Percentiles rank a stretch among this genome's conserved stretches.
Evolutionary conservation across 2,329 filamentous ascomycete genomes (phyloP).

Genomic region (Dichotomopilus funicola): DNA sequence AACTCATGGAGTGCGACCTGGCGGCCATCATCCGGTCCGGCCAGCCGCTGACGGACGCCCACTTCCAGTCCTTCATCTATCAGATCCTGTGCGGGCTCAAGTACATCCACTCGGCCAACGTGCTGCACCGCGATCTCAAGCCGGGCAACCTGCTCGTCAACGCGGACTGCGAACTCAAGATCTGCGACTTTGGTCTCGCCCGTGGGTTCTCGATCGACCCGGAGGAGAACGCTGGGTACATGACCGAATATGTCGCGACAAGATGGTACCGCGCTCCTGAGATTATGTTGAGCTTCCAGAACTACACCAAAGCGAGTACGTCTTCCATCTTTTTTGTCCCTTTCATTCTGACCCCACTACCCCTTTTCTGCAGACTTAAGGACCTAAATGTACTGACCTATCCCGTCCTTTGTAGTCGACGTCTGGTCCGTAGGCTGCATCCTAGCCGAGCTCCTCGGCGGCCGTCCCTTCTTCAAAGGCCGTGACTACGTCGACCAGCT

Average conservation of each 20-base stretch:
- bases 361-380: neutral
- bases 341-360: neutral
- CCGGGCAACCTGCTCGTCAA: constrained; percentile 96
- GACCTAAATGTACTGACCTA: neutral
- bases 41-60: constrained; percentile 92
- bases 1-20: constrained; percentile 98
- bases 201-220: constrained; percentile 96
- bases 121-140: constrained; percentile 93
- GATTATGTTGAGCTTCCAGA: constrained; percentile 99
- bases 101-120: constrained; percentile 98
- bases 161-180: constrained; percentile 98
- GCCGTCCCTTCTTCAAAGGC: constrained; percentile 97
- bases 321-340: neutral
- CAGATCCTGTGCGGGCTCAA: constrained; percentile 98
- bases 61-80: constrained; percentile 99
- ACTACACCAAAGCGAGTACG: constrained; percentile 99
- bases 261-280: constrained; percentile 93
- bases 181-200: constrained; percentile 95
- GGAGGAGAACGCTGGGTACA: constrained; percentile 97
- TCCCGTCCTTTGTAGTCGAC: constrained; percentile 61
- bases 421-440: constrained; percentile 99
- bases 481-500: constrained; percentile 98
- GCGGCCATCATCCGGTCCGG: constrained; percentile 97
- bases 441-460: constrained; percentile 88
- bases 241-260: constrained; percentile 99